Base-by-base conservation (phyloP, 2,329 filamentous ascomycete genomes). In the Amauroascus niger region DNA sequence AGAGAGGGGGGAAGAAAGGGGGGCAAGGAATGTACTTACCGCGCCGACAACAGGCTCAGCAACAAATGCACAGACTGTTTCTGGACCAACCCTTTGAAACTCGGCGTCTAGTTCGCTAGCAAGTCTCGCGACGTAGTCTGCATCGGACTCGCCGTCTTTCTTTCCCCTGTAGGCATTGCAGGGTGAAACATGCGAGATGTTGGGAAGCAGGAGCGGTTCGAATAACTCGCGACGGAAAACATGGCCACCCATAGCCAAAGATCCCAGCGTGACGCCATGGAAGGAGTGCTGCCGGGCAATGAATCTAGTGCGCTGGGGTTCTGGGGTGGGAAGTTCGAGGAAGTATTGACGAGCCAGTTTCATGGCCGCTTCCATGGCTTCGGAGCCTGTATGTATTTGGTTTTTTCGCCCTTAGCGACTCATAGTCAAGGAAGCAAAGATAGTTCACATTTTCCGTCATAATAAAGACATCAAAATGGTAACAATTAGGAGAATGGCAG, bases 21-120 rank as follows among this genome's bases (percentile, higher is more conserved):
- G n/a, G n/a, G n/a, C n/a, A 6, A 20, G 53, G 46, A 37, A 33
- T 28, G 26, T 11, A 73, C 76, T 68, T 74, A 85, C 79, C 5
- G 84, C 81, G 2, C 85, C 84, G 13, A 86, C 84, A 1, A 90
- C 76, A 0, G 86, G 82, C 66, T 90, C 86, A 1, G 83, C 82
- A 22, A 88, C 75, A 61, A 90, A 88, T 0, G 82, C 85, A 51
- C 81, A 84, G 0, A 89, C 82, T 0, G 74, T 84, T 0, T 81
- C 74, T 0, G 84, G 78, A 0, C 84, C 86, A 0, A 87, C 64
- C 1, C 75, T 68, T 55, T 77, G 72, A 58, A 90, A 87, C 58
- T 86, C 82, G 1, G 69, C 73, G 6, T 88, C 84, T 1, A 91
- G 71, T 63, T 89, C 84, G 2, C 75, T 65, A 0, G 79, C 79